Percentiles rank a stretch among this genome's conserved stretches.
These are phyloP conservation scores for Carallia brachiata DNA, from an alignment of 345 rosid species.

Conservation along the genomic window DNA sequence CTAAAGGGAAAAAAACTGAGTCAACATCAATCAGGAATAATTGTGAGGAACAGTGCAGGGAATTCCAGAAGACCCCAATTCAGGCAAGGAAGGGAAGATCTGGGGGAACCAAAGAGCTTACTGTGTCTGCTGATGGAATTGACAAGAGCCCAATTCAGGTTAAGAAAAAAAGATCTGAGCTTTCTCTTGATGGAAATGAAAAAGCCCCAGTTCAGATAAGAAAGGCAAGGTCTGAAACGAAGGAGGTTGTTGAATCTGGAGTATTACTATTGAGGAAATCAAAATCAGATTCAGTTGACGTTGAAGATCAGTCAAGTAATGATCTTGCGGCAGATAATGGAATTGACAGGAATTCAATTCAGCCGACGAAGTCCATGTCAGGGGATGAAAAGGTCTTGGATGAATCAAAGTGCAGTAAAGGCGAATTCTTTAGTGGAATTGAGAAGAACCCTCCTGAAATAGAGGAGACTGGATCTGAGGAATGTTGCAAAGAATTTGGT, in stretches of 20 bases:
- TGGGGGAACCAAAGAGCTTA: slow-evolving; percentile 21
- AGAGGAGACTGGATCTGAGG: slow-evolving; percentile 39
- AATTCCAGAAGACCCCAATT: slow-evolving; percentile 34
- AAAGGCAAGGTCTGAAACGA: slow-evolving; percentile 39
- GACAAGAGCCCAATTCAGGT: slow-evolving; percentile 30
- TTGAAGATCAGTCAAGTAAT: slow-evolving; percentile 15
- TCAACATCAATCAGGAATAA: background rate
- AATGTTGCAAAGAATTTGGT: slow-evolving; percentile 45
- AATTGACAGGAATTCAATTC: slow-evolving; percentile 13
- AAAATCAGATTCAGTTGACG: slow-evolving; percentile 17
- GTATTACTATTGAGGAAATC: slow-evolving; percentile 8
- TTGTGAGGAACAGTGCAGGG: slow-evolving; percentile 21
- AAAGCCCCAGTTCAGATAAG: slow-evolving; percentile 25
- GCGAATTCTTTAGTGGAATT: slow-evolving; percentile 20
- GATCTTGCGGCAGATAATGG: slow-evolving; percentile 10
- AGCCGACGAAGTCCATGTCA: slow-evolving; percentile 27
- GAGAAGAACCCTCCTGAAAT: slow-evolving; percentile 29
- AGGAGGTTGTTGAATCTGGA: background rate
- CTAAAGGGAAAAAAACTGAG: slow-evolving; percentile 26
- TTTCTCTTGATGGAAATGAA: slow-evolving; percentile 30
- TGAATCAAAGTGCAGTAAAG: slow-evolving; percentile 4
- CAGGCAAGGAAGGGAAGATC: slow-evolving; percentile 29
- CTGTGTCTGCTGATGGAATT: slow-evolving; percentile 18
- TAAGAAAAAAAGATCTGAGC: slow-evolving; percentile 50
- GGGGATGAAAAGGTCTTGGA: slow-evolving; percentile 25